Percentiles rank a stretch among this genome's conserved stretches.
phyloP scores from a whole-genome alignment of 139 green algal genomes.

The Picochlorum sp. region DNA sequence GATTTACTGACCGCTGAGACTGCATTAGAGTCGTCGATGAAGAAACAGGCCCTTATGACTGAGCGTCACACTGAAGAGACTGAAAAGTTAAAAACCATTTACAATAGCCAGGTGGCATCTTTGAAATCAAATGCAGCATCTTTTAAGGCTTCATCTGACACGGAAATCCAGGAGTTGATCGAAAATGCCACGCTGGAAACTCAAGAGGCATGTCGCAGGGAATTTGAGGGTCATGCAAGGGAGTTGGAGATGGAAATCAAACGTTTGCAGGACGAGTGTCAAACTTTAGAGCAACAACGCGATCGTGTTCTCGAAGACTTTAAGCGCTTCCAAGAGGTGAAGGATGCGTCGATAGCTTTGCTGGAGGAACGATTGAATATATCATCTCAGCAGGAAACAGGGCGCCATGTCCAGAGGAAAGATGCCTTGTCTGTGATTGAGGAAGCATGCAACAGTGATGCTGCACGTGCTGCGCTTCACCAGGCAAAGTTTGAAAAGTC shows the following conservation, averaged over 20 bases:
- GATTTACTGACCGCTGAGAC: neutral
- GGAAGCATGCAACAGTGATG: conserved; percentile 2
- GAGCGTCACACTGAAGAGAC: too few species aligned
- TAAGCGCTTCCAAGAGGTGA: conserved; percentile 1
- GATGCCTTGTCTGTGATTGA: neutral
- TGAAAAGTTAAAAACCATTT: too few species aligned
- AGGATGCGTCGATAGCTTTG: neutral
- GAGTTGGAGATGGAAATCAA: neutral
- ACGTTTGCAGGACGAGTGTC: neutral
- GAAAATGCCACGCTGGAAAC: neutral
- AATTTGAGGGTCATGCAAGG: neutral
- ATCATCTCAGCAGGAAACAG: neutral
- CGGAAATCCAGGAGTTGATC: too few species aligned
- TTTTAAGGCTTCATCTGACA: too few species aligned
- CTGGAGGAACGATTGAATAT: conserved; percentile 2
- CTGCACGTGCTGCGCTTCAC: neutral
- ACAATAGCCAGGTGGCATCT: too few species aligned
- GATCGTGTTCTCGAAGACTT: neutral
- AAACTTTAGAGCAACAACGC: neutral
- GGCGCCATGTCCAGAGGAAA: neutral
- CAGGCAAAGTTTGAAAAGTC: conserved; percentile 9
- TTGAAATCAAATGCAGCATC: too few species aligned
- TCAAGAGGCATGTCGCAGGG: neutral
- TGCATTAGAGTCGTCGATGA: neutral
- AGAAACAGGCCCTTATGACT: too few species aligned